phyloP scores from a whole-genome alignment of 345 rosid species.

The Ricinus communis region DNA sequence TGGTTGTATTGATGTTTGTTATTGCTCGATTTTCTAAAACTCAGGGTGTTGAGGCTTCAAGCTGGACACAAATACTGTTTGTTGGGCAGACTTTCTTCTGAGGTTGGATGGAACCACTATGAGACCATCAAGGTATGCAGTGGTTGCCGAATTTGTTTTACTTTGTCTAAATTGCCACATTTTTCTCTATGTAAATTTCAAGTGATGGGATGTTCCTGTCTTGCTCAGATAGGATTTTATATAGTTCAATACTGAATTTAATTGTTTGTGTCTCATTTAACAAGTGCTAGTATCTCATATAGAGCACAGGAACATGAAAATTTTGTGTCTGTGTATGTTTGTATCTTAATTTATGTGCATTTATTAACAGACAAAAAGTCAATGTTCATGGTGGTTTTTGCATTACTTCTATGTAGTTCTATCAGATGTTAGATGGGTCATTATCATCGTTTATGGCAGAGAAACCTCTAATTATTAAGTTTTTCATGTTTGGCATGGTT shows the following conservation, averaged over 20 bases:
- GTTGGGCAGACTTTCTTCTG: constrained; percentile 34
- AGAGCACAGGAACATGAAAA: too few relatives aligned
- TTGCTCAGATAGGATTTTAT: neutral
- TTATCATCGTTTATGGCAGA: too few relatives aligned
- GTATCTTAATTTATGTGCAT: too few relatives aligned
- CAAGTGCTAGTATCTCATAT: too few relatives aligned
- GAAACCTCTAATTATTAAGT: too few relatives aligned
- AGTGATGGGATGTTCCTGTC: neutral
- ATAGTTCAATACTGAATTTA: neutral
- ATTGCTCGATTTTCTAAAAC: constrained; percentile 1
- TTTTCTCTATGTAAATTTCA: neutral
- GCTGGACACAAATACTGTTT: constrained; percentile 36
- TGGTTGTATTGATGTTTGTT: constrained; percentile 4
- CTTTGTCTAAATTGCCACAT: neutral
- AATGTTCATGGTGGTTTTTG: too few relatives aligned
- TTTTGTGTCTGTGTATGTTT: neutral
- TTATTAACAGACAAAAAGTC: too few relatives aligned
- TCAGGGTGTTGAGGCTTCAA: constrained; percentile 40
- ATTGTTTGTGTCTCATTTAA: neutral
- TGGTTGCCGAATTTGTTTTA: neutral
- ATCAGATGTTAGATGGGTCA: too few relatives aligned
- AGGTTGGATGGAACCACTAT: constrained; percentile 38
- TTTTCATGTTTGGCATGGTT: too few relatives aligned
- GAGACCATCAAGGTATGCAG: constrained; percentile 33
- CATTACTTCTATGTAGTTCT: too few relatives aligned